phyloP scores from a whole-genome alignment of 225 moss, liverwort and hornwort genomes.

The Physcomitrium patens region DNA sequence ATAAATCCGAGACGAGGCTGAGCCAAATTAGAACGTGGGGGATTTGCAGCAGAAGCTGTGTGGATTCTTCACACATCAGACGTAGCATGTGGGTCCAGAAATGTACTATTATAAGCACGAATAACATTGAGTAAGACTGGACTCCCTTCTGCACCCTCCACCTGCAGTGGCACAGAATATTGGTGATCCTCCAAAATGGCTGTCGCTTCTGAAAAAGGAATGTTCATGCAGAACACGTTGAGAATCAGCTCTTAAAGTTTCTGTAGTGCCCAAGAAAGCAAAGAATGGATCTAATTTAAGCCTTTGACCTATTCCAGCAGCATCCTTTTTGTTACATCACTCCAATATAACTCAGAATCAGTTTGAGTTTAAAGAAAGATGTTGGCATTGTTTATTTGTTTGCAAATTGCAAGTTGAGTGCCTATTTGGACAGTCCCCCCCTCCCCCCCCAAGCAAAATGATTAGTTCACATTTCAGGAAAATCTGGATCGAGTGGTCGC shows the following conservation, averaged over 20 bases:
- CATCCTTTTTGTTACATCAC: no score
- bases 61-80: neutral
- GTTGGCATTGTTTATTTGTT: no score
- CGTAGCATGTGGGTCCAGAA: neutral
- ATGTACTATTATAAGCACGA: neutral
- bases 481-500: no score
- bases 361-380: no score
- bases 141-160: neutral
- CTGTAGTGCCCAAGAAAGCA: neutral
- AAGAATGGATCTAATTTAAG: no score
- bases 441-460: no score
- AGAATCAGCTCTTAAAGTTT: neutral
- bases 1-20: neutral
- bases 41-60: neutral
- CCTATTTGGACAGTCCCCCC: no score
- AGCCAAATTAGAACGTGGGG: neutral
- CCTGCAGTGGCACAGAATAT: neutral
- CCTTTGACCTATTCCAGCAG: no score
- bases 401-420: no score
- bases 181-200: neutral
- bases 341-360: no score
- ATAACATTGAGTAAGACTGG: neutral
- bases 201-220: conserved; percentile 4
- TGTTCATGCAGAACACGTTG: neutral
- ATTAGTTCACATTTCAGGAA: no score